Percentiles rank a stretch among this genome's conserved stretches.
Evolutionary conservation across 257 asterid genomes (phyloP).

Genomic region (Gardenia jasminoides): DNA sequence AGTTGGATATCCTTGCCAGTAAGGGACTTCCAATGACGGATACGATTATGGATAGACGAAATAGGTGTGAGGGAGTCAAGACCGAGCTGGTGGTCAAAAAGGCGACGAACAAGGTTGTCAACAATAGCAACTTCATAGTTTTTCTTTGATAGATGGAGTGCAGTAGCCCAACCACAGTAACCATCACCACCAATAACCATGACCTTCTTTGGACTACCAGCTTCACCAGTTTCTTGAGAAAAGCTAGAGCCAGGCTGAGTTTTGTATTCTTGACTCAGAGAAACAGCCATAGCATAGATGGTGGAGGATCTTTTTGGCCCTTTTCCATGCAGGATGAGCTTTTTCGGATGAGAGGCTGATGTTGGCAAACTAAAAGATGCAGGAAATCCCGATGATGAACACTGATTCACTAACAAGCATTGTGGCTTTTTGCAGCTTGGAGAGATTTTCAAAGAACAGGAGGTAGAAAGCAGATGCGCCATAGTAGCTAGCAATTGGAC

Average conservation of each 20-base stretch:
- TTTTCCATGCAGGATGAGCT: constrained; percentile 16
- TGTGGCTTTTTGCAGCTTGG: constrained; percentile 30
- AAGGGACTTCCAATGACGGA: constrained; percentile 78
- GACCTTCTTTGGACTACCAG: constrained; percentile 53
- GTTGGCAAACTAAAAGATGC: constrained; percentile 30
- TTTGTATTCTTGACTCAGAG: constrained; percentile 52
- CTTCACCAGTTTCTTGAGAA: constrained; percentile 27
- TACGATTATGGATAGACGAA: constrained; percentile 76
- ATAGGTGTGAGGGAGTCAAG: constrained; percentile 92
- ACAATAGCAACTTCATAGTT: constrained; percentile 76
- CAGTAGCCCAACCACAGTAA: constrained; percentile 84
- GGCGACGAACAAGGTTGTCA: constrained; percentile 85
- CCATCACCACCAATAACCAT: constrained; percentile 99
- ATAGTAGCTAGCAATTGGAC: constrained; percentile 26
- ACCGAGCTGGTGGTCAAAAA: constrained; percentile 87
- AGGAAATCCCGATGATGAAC: constrained; percentile 29
- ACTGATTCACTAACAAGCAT: constrained; percentile 28
- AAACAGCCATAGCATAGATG: constrained; percentile 47
- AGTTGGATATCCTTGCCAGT: constrained; percentile 73
- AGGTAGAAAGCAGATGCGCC: constrained; percentile 69
- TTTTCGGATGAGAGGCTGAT: constrained; percentile 27
- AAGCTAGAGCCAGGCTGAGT: constrained; percentile 38
- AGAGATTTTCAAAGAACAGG: constrained; percentile 51
- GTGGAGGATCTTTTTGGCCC: constrained; percentile 27
- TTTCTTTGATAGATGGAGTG: constrained; percentile 68